A percentile compares a stretch with the other conserved stretches of the same genome.
These are phyloP conservation scores for Lentinula sp. DNA, from an alignment of 768 basidiomycete species.

Conservation along the genomic window DNA sequence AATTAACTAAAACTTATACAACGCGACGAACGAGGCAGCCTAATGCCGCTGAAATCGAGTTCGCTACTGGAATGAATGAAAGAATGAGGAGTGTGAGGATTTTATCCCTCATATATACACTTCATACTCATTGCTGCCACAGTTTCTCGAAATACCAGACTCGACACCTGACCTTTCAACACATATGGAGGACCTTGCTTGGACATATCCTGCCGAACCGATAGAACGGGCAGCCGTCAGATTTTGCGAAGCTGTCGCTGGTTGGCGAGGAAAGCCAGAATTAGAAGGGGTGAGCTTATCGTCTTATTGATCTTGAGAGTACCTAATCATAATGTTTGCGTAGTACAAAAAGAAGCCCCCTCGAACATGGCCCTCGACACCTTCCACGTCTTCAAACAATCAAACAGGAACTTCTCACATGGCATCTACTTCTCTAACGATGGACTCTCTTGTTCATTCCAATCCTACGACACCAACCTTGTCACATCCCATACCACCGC, in stretches of 20 bases:
- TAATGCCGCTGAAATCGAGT: conserved; percentile 53
- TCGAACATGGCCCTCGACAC: conserved; percentile 1
- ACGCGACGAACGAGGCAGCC: background rate
- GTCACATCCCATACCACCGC: conserved; percentile 15
- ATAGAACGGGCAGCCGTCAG: conserved; percentile 73
- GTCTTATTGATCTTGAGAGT: conserved; percentile 1
- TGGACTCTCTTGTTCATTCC: conserved; percentile 67
- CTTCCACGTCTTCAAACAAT: conserved; percentile 15
- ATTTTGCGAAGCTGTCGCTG: conserved; percentile 77
- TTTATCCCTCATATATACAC: conserved; percentile 1
- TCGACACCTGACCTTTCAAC: conserved; percentile 70
- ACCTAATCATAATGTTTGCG: background rate
- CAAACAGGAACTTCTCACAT: conserved; percentile 19
- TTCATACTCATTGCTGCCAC: background rate
- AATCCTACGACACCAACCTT: conserved; percentile 55
- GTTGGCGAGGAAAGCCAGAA: conserved; percentile 83
- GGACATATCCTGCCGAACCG: conserved; percentile 77
- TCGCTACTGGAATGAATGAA: conserved; percentile 68
- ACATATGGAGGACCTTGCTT: conserved; percentile 74
- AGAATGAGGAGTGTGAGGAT: conserved; percentile 59
- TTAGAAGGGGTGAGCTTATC: conserved; percentile 57
- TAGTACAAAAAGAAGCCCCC: conserved; percentile 54
- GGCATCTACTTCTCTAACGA: conserved; percentile 35
- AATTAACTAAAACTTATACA: background rate
- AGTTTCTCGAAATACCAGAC: conserved; percentile 77